These are phyloP conservation scores for Asparagopsis taxiformis DNA, from an alignment of 31 red algal species.

Conservation along the genomic window DNA sequence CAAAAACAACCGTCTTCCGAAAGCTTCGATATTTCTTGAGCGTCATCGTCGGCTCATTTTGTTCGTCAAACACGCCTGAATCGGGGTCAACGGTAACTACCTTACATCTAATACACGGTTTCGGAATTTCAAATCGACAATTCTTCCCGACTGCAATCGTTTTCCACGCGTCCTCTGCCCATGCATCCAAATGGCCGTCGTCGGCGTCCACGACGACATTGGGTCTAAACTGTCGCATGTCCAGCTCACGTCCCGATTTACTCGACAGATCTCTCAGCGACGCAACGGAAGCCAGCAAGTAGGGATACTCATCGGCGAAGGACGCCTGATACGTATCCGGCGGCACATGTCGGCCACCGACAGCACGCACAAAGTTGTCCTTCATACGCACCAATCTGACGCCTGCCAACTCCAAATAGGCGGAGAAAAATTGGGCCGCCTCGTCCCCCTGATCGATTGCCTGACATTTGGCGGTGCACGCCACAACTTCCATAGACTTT, in stretches of 20 bases:
- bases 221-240: slow-evolving; percentile 58
- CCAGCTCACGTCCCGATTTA: slow-evolving; percentile 9
- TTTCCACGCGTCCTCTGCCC: slow-evolving; percentile 68
- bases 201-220: slow-evolving; percentile 67
- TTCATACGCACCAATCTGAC: slow-evolving; percentile 48
- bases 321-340: slow-evolving; percentile 6
- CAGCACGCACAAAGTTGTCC: slow-evolving; percentile 13
- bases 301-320: slow-evolving; percentile 71
- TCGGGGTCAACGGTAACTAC: slow-evolving; percentile 35
- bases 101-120: slow-evolving; percentile 62
- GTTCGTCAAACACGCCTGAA: slow-evolving; percentile 26
- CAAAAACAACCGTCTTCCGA: slow-evolving; percentile 11
- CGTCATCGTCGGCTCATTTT: slow-evolving; percentile 11
- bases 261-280: slow-evolving; percentile 36
- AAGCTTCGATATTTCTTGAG: slow-evolving; percentile 20
- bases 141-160: slow-evolving; percentile 17
- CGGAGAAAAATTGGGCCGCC: slow-evolving; percentile 39
- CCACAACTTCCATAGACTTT: slow-evolving; percentile 1
- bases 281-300: slow-evolving; percentile 54
- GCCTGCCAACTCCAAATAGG: slow-evolving; percentile 41
- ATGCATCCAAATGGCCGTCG: slow-evolving; percentile 44
- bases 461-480: slow-evolving; percentile 19
- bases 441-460: slow-evolving; percentile 69
- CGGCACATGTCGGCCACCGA: neutral
- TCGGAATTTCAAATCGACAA: slow-evolving; percentile 31